Evolutionary conservation across 1,284 basidiomycete species (phyloP).

Genomic region (Lentinula novae-zelandiae): DNA sequence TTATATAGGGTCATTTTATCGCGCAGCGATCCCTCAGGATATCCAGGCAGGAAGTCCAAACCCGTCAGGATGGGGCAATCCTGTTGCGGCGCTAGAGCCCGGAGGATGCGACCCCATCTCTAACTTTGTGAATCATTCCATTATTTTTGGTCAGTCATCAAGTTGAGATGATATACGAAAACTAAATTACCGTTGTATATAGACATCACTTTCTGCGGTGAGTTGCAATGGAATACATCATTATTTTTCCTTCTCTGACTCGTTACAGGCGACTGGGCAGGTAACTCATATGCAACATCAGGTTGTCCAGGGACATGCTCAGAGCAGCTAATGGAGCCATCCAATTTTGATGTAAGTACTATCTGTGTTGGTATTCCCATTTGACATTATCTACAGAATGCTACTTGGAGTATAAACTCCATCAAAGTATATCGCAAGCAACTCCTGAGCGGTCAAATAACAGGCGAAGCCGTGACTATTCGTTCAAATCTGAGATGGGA

Average conservation of each 20-base stretch:
- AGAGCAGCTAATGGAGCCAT: conserved; percentile 59
- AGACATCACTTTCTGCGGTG: conserved; percentile 84
- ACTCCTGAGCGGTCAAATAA: conserved; percentile 28
- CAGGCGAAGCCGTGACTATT: conserved; percentile 8
- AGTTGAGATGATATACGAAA: background rate
- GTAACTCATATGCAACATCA: conserved; percentile 68
- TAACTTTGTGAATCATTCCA: conserved; percentile 60
- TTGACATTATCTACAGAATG: conserved; percentile 37
- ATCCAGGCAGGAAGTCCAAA: conserved; percentile 51
- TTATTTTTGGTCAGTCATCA: conserved; percentile 51
- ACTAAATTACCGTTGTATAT: conserved; percentile 2
- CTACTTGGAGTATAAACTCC: conserved; percentile 54
- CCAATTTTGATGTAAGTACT: conserved; percentile 58
- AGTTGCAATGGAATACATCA: conserved; percentile 8
- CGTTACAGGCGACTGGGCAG: conserved; percentile 72
- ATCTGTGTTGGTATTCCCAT: background rate
- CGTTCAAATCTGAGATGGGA: background rate
- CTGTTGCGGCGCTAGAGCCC: conserved; percentile 59
- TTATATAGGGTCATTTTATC: conserved; percentile 67
- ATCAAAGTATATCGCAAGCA: conserved; percentile 51
- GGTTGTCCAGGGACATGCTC: conserved; percentile 73
- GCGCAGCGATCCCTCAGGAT: conserved; percentile 66
- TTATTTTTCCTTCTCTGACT: conserved; percentile 5
- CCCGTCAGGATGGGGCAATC: conserved; percentile 59
- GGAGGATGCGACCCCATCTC: conserved; percentile 52